Evolutionary conservation across 768 basidiomycete genomes (phyloP).

Genomic region (Jaapia argillacea): DNA sequence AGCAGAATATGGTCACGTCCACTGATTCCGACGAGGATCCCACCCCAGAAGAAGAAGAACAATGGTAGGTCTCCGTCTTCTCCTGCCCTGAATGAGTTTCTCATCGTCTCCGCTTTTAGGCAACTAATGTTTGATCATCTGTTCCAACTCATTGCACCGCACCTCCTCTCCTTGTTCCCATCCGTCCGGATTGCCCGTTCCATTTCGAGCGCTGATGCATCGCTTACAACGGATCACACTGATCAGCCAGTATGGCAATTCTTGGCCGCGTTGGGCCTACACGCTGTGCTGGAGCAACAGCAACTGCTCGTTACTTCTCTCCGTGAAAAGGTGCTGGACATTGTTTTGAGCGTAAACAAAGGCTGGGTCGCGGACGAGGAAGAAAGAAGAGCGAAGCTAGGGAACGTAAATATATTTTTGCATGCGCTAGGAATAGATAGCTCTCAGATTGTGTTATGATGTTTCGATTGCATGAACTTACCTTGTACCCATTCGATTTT

Average conservation of each 20-base stretch:
- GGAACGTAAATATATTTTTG: conserved; percentile 89
- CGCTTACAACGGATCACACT: conserved; percentile 33
- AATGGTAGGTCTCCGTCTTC: conserved; percentile 44
- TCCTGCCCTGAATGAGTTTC: conserved; percentile 9
- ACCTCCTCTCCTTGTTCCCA: conserved; percentile 79
- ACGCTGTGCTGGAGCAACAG: conserved; percentile 81
- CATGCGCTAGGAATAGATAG: conserved; percentile 68
- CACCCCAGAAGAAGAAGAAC: conserved; percentile 64
- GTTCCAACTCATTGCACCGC: conserved; percentile 68
- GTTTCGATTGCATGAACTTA: no score
- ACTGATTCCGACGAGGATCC: conserved; percentile 47
- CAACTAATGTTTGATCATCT: conserved; percentile 81
- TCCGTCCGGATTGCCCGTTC: conserved; percentile 62
- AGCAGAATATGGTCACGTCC: conserved; percentile 50
- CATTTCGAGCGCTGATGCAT: conserved; percentile 23
- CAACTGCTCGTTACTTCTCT: conserved; percentile 75
- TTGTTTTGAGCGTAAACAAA: conserved; percentile 71
- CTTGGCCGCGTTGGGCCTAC: conserved; percentile 80
- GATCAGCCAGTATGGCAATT: conserved; percentile 96
- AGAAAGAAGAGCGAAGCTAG: conserved; percentile 66
- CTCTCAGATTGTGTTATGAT: conserved; percentile 62
- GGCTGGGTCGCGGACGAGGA: conserved; percentile 66
- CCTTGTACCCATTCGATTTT: no score
- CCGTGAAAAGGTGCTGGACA: conserved; percentile 90
- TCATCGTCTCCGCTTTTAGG: conserved; percentile 34